These are phyloP conservation scores for Aspergillus calidoustus DNA, from an alignment of 2,329 filamentous ascomycete species.

Conservation along the genomic window DNA sequence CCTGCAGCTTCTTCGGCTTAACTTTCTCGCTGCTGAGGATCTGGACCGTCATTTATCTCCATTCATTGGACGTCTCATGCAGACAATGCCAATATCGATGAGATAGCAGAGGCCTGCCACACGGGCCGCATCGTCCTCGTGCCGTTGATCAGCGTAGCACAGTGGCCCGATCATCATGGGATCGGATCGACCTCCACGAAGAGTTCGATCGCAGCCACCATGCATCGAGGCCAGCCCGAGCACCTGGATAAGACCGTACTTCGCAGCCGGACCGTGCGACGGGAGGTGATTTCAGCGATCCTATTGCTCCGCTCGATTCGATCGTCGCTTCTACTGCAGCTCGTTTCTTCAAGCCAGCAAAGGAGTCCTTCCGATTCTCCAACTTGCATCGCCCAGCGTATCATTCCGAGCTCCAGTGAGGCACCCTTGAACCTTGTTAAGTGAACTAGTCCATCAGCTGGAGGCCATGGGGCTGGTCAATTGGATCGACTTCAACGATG, in stretches of 20 bases:
- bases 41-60: neutral
- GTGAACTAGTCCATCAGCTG: neutral
- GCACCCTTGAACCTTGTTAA: slow-evolving; percentile 1
- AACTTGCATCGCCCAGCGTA: neutral
- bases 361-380: neutral
- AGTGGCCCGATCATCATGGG: neutral
- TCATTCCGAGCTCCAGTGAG: neutral
- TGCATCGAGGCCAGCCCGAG: neutral
- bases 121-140: neutral
- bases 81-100: too few relatives aligned
- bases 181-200: slow-evolving; percentile 5
- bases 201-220: neutral
- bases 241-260: neutral
- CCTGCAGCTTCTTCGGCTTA: neutral
- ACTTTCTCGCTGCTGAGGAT: neutral
- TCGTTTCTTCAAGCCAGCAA: neutral
- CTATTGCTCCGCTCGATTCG: neutral
- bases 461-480: neutral
- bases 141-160: neutral
- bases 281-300: neutral
- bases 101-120: too few relatives aligned
- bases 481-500: neutral
- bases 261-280: neutral
- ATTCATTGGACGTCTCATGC: neutral
- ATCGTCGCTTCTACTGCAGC: neutral